Conservation (phyloP, 75 land plant species). For the Isoetes taiwanensis region DNA sequence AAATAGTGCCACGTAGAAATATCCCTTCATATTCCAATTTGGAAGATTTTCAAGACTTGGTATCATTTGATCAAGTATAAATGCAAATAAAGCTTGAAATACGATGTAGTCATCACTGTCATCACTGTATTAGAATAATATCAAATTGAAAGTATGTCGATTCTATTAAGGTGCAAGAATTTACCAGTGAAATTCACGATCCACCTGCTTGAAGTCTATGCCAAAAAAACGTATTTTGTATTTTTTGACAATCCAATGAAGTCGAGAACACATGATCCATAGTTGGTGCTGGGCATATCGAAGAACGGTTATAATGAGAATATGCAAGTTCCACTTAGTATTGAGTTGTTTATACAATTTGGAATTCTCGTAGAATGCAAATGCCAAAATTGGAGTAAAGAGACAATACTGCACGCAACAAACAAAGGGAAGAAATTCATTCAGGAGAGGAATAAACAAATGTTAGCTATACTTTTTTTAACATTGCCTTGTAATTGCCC, state of each 20-base stretch:
- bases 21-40: conserved; percentile 30
- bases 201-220: conserved; percentile 46
- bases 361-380: conserved; percentile 12
- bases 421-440: too few species aligned
- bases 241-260: conserved; percentile 32
- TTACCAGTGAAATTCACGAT: conserved; percentile 61
- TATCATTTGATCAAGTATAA: conserved; percentile 22
- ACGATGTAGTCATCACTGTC: conserved; percentile 62
- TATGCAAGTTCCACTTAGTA: conserved; percentile 22
- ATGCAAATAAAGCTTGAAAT: conserved; percentile 35
- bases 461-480: too few species aligned
- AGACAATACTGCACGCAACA: conserved; percentile 35
- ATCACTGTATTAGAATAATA: conserved; percentile 3
- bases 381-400: conserved; percentile 32
- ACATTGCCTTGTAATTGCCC: too few species aligned
- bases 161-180: too few species aligned
- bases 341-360: neutral
- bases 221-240: conserved; percentile 24
- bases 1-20: conserved; percentile 23
- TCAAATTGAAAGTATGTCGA: too few species aligned
- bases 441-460: too few species aligned
- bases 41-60: conserved; percentile 31
- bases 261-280: conserved; percentile 25
- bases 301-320: conserved; percentile 24
- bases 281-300: conserved; percentile 20